A percentile compares a stretch with the other conserved stretches of the same genome.
These are phyloP conservation scores for Pleomassaria siparia DNA, from an alignment of 2,329 filamentous ascomycete species.

Conservation along the genomic window DNA sequence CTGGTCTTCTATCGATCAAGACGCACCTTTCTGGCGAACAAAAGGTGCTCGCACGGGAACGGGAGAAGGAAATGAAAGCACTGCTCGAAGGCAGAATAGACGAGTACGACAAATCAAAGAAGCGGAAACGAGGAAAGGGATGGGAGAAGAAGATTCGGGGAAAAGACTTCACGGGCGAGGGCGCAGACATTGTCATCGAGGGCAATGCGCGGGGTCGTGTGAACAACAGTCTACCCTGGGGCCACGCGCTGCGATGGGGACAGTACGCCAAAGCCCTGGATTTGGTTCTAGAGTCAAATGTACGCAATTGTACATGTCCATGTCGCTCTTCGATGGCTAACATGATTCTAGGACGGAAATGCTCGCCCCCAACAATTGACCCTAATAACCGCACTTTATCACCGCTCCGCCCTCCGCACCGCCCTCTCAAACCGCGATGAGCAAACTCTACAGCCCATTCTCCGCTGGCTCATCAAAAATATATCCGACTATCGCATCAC, in stretches of 20 bases:
- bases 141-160: slow-evolving; percentile 65
- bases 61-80: slow-evolving; percentile 82
- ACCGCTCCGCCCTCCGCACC: slow-evolving; percentile 80
- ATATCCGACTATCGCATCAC: slow-evolving; percentile 83
- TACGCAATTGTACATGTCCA: slow-evolving; percentile 16
- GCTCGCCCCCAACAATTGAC: slow-evolving; percentile 61
- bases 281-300: slow-evolving; percentile 61
- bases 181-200: slow-evolving; percentile 85
- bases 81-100: slow-evolving; percentile 77
- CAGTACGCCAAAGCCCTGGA: slow-evolving; percentile 79
- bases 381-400: slow-evolving; percentile 78
- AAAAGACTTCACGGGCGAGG: slow-evolving; percentile 81
- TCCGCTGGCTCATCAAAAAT: slow-evolving; percentile 79
- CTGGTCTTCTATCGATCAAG: slow-evolving; percentile 84
- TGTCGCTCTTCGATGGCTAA: slow-evolving; percentile 6
- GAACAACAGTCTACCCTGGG: slow-evolving; percentile 74
- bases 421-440: slow-evolving; percentile 83
- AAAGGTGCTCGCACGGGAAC: slow-evolving; percentile 72
- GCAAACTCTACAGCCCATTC: slow-evolving; percentile 74
- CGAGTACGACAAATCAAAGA: slow-evolving; percentile 70
- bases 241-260: slow-evolving; percentile 75
- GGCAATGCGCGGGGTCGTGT: slow-evolving; percentile 65
- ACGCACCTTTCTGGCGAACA: slow-evolving; percentile 85
- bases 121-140: slow-evolving; percentile 60
- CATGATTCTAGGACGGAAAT: slow-evolving; percentile 24